Percentiles rank a stretch among this genome's conserved stretches.
Conservation (phyloP, 805 yeast genomes). For the Candida coleopterorum region DNA sequence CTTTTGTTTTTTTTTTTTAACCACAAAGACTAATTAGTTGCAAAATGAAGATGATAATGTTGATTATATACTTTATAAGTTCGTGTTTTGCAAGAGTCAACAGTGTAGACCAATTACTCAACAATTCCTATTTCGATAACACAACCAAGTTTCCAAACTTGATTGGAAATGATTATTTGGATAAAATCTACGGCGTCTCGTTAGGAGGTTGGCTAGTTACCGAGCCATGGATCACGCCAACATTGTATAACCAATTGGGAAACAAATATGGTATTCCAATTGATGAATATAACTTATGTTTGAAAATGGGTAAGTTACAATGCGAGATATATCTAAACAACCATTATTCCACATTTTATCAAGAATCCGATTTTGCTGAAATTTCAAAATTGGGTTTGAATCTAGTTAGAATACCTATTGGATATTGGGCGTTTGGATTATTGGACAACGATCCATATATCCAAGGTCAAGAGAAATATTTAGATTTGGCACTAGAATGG, state of each 20-base stretch:
- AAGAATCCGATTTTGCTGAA: conserved; percentile 62
- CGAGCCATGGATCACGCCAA: conserved; percentile 84
- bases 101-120: not conserved
- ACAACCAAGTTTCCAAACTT: not conserved
- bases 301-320: conserved; percentile 54
- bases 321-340: conserved; percentile 47
- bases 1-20: too few relatives aligned
- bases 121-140: not conserved
- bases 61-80: not conserved
- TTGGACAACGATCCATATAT: conserved; percentile 77
- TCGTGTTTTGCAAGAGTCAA: not conserved
- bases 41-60: not conserved
- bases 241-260: conserved; percentile 51
- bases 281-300: conserved; percentile 73
- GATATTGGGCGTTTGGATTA: conserved; percentile 84
- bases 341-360: conserved; percentile 80
- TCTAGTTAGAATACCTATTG: conserved; percentile 85
- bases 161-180: not conserved
- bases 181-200: not conserved
- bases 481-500: conserved; percentile 80
- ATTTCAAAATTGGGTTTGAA: conserved; percentile 68
- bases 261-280: conserved; percentile 50
- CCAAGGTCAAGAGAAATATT: conserved; percentile 67
- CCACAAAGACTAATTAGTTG: not conserved
- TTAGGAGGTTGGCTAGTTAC: conserved; percentile 89